phyloP scores from a whole-genome alignment of 2,329 filamentous ascomycete genomes.

The Exophiala aquamarina region DNA sequence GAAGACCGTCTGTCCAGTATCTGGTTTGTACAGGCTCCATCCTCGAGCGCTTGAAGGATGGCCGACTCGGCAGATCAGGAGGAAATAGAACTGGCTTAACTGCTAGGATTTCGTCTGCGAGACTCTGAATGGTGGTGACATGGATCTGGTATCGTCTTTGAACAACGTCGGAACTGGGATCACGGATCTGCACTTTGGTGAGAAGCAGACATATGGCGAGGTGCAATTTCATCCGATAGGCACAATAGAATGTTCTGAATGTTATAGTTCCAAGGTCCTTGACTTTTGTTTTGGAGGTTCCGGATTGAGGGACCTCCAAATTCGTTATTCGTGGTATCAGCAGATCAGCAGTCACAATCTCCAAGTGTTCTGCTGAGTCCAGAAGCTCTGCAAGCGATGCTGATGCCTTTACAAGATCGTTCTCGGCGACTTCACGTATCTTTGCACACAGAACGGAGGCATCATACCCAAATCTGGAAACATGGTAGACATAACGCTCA shows the following conservation, averaged over 20 bases:
- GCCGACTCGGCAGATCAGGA: background rate
- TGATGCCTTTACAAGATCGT: background rate
- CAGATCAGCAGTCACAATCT: constrained; percentile 5
- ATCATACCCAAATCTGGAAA: constrained; percentile 14
- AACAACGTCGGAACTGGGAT: background rate
- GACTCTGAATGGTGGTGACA: constrained; percentile 2
- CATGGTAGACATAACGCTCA: constrained; percentile 8
- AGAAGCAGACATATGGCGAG: constrained; percentile 15
- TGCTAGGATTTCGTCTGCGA: constrained; percentile 14
- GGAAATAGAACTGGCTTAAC: constrained; percentile 3
- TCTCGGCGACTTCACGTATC: constrained; percentile 6
- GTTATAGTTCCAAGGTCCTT: constrained; percentile 7
- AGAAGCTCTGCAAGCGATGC: constrained; percentile 1
- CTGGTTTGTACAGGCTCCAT: background rate
- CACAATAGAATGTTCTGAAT: constrained; percentile 16
- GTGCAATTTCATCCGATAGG: constrained; percentile 17
- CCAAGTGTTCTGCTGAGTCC: constrained; percentile 8
- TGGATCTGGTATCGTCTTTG: constrained; percentile 5
- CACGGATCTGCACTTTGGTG: constrained; percentile 1
- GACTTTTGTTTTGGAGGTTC: too few relatives aligned
- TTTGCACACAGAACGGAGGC: constrained; percentile 12
- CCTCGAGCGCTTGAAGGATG: background rate
- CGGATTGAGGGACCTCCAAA: background rate
- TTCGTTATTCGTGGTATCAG: background rate
- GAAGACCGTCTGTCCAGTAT: constrained; percentile 21